Percentiles rank a stretch among this genome's conserved stretches.
These are phyloP conservation scores for Teratosphaeria gauchensis DNA, from an alignment of 2,329 filamentous ascomycete genomes.

Conservation along the genomic window DNA sequence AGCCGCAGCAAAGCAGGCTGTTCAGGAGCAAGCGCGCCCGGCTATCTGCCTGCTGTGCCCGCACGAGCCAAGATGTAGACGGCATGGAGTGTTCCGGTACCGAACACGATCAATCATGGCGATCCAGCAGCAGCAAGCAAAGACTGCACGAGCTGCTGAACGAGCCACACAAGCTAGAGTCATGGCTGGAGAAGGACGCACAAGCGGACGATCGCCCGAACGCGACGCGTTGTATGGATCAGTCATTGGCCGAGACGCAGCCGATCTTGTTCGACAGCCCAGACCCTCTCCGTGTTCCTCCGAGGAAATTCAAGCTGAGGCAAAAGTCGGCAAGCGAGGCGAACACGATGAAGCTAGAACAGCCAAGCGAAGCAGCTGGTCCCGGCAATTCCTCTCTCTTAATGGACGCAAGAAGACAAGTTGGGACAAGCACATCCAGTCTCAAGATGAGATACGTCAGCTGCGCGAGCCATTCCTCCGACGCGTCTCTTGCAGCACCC, in stretches of 20 bases:
- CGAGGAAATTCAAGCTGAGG: background rate
- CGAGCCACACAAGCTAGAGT: background rate
- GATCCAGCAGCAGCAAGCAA: background rate
- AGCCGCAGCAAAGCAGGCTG: background rate
- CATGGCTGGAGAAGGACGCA: background rate
- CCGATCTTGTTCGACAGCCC: background rate
- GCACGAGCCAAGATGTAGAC: background rate
- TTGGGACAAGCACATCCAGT: background rate
- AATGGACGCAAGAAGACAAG: background rate
- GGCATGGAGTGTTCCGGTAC: background rate
- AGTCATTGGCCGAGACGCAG: background rate
- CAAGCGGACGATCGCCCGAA: background rate
- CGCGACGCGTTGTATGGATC: background rate
- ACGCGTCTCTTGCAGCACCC: background rate
- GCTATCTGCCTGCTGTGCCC: background rate
- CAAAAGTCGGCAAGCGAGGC: background rate
- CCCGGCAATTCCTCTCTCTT: background rate
- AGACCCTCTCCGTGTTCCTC: background rate
- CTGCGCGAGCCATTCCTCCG: background rate
- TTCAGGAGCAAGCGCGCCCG: background rate
- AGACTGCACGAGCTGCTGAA: background rate
- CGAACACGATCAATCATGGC: background rate
- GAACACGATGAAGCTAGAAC: background rate
- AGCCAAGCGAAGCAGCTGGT: background rate
- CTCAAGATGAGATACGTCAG: background rate